phyloP scores from a whole-genome alignment of 495 filamentous ascomycete genomes.

The Cercophora newfieldiana region DNA sequence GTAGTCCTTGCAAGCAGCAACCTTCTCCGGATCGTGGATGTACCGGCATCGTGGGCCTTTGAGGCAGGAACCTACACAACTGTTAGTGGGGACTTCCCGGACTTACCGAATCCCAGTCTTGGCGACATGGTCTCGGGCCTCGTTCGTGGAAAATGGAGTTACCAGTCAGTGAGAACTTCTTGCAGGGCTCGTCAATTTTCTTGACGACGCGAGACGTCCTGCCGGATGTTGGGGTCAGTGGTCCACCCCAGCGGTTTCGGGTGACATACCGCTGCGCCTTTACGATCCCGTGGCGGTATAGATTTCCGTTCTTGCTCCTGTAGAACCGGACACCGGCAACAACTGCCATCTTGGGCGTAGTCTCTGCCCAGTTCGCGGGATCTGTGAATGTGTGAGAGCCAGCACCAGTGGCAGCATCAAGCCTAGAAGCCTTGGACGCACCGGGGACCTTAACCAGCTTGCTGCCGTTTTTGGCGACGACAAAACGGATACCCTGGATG shows the following conservation, averaged over 20 bases:
- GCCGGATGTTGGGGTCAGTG: conserved; percentile 27
- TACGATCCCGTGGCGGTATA: conserved; percentile 73
- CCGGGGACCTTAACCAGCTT: conserved; percentile 77
- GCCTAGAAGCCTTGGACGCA: conserved; percentile 41
- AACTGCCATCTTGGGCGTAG: conserved; percentile 75
- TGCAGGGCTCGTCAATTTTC: conserved; percentile 80
- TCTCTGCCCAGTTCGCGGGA: conserved; percentile 60
- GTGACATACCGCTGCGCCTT: conserved; percentile 64
- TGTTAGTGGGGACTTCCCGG: conserved; percentile 35
- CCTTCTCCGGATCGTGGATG: conserved; percentile 81
- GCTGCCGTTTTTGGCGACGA: conserved; percentile 74
- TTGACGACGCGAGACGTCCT: conserved; percentile 52
- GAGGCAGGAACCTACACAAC: conserved; percentile 69
- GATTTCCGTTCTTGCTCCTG: conserved; percentile 87
- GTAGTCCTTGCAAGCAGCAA: conserved; percentile 88
- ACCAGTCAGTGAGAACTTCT: conserved; percentile 90
- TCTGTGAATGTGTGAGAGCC: conserved; percentile 56
- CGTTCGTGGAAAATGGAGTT: conserved; percentile 51
- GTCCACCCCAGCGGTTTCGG: background rate
- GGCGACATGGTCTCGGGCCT: conserved; percentile 27
- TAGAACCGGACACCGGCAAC: conserved; percentile 85
- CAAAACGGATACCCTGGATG: conserved; percentile 76
- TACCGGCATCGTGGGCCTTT: conserved; percentile 80
- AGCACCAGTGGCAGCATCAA: conserved; percentile 17
- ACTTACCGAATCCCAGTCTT: conserved; percentile 31